Conservation (phyloP, 441 rosid genomes). For the Populus hybrid region DNA sequence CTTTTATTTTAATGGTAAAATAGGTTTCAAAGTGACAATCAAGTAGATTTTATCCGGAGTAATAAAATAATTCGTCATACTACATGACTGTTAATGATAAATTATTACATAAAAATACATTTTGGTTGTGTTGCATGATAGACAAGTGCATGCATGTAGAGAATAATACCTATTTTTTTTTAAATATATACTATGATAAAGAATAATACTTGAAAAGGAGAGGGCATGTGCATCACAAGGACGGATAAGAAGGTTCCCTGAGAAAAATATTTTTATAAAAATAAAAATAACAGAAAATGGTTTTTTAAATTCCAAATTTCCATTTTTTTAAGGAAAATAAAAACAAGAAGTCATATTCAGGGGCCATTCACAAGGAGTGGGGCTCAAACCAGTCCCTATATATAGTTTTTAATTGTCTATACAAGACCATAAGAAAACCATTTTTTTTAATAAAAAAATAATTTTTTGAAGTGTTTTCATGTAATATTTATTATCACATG, state of each 20-base stretch:
- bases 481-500: neutral
- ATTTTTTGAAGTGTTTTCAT: too few species aligned
- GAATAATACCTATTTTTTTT: neutral
- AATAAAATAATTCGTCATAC: neutral
- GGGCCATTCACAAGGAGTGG: too few species aligned
- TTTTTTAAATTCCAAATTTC: neutral
- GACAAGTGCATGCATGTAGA: neutral
- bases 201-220: neutral
- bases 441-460: too few species aligned
- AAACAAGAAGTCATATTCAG: too few species aligned
- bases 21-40: too few species aligned
- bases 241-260: neutral
- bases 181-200: neutral
- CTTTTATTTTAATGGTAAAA: too few species aligned
- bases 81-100: neutral
- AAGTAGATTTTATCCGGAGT: neutral
- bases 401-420: too few species aligned
- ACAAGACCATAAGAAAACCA: too few species aligned
- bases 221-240: neutral
- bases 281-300: neutral
- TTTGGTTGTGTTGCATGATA: neutral
- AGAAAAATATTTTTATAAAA: neutral
- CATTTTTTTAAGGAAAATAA: too few species aligned
- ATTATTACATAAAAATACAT: too few species aligned
- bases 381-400: too few species aligned